Conservation (phyloP, 2,329 filamentous ascomycete genomes). For the Didymella exigua region DNA sequence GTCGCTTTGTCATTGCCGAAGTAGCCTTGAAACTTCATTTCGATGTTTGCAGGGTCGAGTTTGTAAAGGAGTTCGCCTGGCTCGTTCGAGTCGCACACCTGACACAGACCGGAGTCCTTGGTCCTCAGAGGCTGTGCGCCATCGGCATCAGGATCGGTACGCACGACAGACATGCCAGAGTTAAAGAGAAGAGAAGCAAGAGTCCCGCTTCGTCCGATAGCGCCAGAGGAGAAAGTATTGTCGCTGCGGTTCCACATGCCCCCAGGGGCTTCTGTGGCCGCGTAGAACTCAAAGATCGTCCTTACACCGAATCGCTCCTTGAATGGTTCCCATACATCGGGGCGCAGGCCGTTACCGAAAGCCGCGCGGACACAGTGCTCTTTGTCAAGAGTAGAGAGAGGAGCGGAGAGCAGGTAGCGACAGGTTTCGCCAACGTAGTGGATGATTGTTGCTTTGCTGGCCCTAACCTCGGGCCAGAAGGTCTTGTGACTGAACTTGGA, state of each 20-base stretch:
- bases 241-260: conserved; percentile 56
- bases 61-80: conserved; percentile 72
- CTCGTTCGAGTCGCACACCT: conserved; percentile 64
- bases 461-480: conserved; percentile 47
- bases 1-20: conserved; percentile 54
- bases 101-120: conserved; percentile 68
- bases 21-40: conserved; percentile 66
- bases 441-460: conserved; percentile 45
- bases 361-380: conserved; percentile 40
- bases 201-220: conserved; percentile 73
- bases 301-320: conserved; percentile 48
- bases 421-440: conserved; percentile 51
- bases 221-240: conserved; percentile 66
- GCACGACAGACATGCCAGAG: conserved; percentile 65
- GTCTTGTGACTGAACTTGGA: conserved; percentile 45
- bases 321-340: conserved; percentile 51
- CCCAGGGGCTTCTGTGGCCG: conserved; percentile 62
- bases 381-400: conserved; percentile 38
- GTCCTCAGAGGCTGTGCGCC: conserved; percentile 64
- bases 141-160: conserved; percentile 69
- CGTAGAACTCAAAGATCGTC: conserved; percentile 49
- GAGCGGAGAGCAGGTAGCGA: conserved; percentile 46
- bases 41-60: conserved; percentile 52
- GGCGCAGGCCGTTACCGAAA: conserved; percentile 50
- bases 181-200: conserved; percentile 59